Evolutionary conservation across 2,329 filamentous ascomycete genomes (phyloP).

Genomic region (Apiospora saccharicola): DNA sequence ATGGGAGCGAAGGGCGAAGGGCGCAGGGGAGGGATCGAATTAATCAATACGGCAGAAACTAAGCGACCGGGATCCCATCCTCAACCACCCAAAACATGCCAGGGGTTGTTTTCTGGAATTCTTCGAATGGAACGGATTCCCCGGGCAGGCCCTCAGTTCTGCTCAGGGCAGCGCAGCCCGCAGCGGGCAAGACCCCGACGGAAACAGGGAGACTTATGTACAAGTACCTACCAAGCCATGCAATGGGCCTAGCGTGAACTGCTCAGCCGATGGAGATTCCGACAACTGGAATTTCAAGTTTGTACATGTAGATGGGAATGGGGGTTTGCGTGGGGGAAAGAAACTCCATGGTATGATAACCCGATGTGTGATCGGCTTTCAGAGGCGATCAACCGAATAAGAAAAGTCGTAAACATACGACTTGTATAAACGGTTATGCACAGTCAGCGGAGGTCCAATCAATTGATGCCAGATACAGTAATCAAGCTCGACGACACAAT

Average conservation of each 20-base stretch:
- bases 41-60: background rate
- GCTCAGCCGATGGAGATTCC: constrained; percentile 17
- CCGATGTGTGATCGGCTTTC: background rate
- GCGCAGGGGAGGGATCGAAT: constrained; percentile 1
- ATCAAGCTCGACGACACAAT: background rate
- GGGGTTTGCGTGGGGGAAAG: constrained; percentile 3
- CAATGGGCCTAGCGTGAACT: background rate
- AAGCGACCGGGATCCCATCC: background rate
- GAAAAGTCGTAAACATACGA: background rate
- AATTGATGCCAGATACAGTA: background rate
- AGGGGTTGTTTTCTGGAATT: constrained; percentile 19
- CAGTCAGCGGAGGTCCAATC: background rate
- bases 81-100: constrained; percentile 1
- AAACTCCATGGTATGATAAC: background rate
- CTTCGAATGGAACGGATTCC: constrained; percentile 10
- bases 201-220: constrained; percentile 6
- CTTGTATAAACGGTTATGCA: background rate
- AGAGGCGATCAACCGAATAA: background rate
- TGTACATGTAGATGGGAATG: background rate
- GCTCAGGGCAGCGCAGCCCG: background rate
- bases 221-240: background rate
- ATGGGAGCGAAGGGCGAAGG: background rate
- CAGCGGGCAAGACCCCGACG: constrained; percentile 6
- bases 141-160: background rate
- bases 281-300: constrained; percentile 7